These are phyloP conservation scores for Logfia minima DNA, from an alignment of 129 eudicot species.

Conservation along the genomic window DNA sequence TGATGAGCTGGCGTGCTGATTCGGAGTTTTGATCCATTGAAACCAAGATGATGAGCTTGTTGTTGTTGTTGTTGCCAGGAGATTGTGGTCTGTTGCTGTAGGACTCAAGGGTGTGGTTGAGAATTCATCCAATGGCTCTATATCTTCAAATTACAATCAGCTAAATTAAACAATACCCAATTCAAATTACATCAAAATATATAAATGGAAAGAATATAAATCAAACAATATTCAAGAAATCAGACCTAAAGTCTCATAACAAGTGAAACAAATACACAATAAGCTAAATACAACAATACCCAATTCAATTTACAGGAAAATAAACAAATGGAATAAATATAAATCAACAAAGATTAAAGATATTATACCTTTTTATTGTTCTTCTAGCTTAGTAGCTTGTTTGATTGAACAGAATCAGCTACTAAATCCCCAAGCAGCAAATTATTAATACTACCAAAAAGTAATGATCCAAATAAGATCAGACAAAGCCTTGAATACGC, in stretches of 20 bases:
- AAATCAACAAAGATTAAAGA: conserved; percentile 11
- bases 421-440: background rate
- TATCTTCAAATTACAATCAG: conserved; percentile 55
- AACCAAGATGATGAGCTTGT: conserved; percentile 56
- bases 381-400: conserved; percentile 6
- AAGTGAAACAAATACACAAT: background rate
- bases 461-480: conserved; percentile 31
- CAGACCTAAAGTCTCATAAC: background rate
- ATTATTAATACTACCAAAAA: background rate
- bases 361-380: conserved; percentile 31
- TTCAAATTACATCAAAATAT: background rate
- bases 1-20: conserved; percentile 53
- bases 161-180: background rate
- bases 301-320: background rate
- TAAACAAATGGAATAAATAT: background rate
- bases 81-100: conserved; percentile 39
- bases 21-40: conserved; percentile 77
- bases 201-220: background rate
- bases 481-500: conserved; percentile 21
- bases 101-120: conserved; percentile 89
- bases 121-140: conserved; percentile 73
- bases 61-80: conserved; percentile 21
- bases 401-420: conserved; percentile 21
- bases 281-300: background rate
- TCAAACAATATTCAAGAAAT: background rate